phyloP scores from a whole-genome alignment of 371 early-diverging fungal species.

The Nematocida parisii region DNA sequence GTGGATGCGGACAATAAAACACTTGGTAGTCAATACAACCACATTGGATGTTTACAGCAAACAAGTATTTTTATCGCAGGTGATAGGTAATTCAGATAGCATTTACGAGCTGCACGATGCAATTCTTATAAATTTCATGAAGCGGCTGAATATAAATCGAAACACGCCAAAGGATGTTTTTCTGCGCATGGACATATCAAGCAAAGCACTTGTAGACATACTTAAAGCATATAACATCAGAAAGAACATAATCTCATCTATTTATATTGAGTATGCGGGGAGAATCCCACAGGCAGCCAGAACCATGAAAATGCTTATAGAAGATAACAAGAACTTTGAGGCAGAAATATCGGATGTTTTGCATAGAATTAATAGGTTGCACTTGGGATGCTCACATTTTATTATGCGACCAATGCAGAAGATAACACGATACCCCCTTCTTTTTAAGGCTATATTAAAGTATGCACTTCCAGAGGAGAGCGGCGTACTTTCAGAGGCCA shows the following conservation, averaged over 20 bases:
- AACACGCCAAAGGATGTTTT: conserved; percentile 27
- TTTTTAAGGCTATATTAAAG: conserved; percentile 67
- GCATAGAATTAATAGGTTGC: conserved; percentile 44
- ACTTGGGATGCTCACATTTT: conserved; percentile 68
- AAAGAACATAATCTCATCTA: neutral
- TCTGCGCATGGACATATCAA: conserved; percentile 12
- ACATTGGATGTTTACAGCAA: conserved; percentile 21
- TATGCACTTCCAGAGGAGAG: conserved; percentile 52
- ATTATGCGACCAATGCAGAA: conserved; percentile 67
- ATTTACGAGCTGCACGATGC: conserved; percentile 29
- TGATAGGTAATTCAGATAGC: conserved; percentile 34
- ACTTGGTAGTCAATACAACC: conserved; percentile 33
- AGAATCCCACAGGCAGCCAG: conserved; percentile 37
- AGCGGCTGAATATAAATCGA: neutral
- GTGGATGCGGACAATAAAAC: conserved; percentile 49
- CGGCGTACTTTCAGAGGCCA: conserved; percentile 35
- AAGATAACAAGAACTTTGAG: conserved; percentile 60
- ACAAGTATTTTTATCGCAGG: conserved; percentile 30
- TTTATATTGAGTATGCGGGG: conserved; percentile 31
- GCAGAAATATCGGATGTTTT: conserved; percentile 58
- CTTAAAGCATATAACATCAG: conserved; percentile 9
- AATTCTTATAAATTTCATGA: conserved; percentile 13
- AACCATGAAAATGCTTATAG: conserved; percentile 20
- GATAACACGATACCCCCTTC: conserved; percentile 65
- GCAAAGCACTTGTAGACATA: neutral